Conservation (phyloP, 1,139 yeast genomes). For the Geotrichum aggregatum region DNA sequence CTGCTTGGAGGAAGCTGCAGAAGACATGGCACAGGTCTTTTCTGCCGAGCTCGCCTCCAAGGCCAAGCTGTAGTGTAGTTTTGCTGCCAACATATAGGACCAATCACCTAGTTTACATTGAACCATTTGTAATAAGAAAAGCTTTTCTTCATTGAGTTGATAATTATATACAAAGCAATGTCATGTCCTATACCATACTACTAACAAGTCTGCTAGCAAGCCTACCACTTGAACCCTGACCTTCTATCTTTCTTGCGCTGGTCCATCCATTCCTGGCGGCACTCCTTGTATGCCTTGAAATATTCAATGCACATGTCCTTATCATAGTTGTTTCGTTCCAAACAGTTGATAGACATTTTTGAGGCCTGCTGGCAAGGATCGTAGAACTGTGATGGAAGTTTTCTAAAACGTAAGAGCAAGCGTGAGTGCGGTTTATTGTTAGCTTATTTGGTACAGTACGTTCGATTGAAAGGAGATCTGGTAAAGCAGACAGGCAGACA, state of each 20-base stretch:
- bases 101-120: no score
- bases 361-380: constrained; percentile 93
- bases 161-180: neutral
- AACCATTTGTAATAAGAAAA: no score
- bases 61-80: constrained; percentile 6
- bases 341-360: constrained; percentile 77
- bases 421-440: no score
- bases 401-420: no score
- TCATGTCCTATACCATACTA: no score
- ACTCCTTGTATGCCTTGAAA: constrained; percentile 88
- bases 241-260: constrained; percentile 23
- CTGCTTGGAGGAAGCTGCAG: constrained; percentile 73
- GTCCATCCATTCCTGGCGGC: constrained; percentile 69
- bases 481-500: neutral
- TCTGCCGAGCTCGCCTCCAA: constrained; percentile 31
- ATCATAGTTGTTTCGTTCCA: constrained; percentile 72
- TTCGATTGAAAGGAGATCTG: no score
- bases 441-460: no score
- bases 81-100: no score
- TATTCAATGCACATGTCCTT: constrained; percentile 74
- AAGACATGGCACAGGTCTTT: constrained; percentile 71
- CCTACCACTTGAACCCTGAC: constrained; percentile 23
- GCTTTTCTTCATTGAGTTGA: no score
- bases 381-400: constrained; percentile 77
- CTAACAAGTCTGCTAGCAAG: no score